Conservation (phyloP, 352 stramenopile species). For the Phytophthora capsici region DNA sequence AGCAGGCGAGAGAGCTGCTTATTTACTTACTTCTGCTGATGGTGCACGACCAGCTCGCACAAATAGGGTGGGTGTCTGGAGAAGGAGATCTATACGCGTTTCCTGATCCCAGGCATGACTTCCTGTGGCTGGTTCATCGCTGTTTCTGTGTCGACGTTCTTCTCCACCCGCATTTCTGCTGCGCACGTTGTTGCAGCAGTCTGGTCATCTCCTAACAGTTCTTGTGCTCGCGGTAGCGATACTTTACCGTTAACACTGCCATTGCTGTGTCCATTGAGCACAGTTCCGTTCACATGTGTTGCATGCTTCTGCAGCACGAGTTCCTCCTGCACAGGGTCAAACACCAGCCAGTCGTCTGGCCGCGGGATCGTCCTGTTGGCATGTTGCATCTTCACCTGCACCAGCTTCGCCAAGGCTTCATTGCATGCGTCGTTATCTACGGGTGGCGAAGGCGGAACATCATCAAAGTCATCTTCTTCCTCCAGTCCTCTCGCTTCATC, state of each 20-base stretch:
- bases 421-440: conserved; percentile 48
- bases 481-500: conserved; percentile 34
- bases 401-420: conserved; percentile 58
- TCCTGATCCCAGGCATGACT: conserved; percentile 8
- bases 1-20: conserved; percentile 32
- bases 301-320: conserved; percentile 65
- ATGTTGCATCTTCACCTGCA: conserved; percentile 67
- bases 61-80: background rate
- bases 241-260: conserved; percentile 19
- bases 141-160: conserved; percentile 7
- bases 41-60: conserved; percentile 20
- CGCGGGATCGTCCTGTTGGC: conserved; percentile 58
- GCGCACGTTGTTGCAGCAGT: conserved; percentile 5
- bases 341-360: conserved; percentile 80
- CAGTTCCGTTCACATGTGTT: conserved; percentile 13
- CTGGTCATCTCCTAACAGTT: conserved; percentile 33
- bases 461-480: conserved; percentile 29
- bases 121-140: conserved; percentile 10
- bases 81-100: conserved; percentile 19
- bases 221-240: conserved; percentile 25
- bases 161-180: background rate
- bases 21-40: conserved; percentile 41
- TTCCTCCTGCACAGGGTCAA: conserved; percentile 64
- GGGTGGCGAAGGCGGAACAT: conserved; percentile 15
- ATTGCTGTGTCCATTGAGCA: conserved; percentile 20